phyloP scores from a whole-genome alignment of 495 filamentous ascomycete genomes.

The Hypoxylon cercidicola region DNA sequence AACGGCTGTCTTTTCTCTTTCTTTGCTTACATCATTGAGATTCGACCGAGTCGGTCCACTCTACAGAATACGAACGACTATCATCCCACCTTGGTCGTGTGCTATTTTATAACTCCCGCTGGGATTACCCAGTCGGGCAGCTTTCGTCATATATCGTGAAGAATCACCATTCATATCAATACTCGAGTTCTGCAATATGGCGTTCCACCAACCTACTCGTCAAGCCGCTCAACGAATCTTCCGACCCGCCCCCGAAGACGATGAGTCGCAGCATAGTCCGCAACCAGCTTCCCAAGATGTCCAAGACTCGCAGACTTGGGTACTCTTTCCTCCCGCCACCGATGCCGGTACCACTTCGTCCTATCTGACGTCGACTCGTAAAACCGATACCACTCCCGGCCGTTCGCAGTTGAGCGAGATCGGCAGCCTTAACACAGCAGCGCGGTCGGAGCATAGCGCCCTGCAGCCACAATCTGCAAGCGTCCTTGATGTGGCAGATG shows the following conservation, averaged over 20 bases:
- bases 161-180: conserved; percentile 16
- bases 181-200: conserved; percentile 65
- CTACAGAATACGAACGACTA: conserved; percentile 10
- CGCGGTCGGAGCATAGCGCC: conserved; percentile 58
- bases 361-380: conserved; percentile 76
- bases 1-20: conserved; percentile 6
- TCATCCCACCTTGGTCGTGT: conserved; percentile 26
- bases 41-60: conserved; percentile 10
- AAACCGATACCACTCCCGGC: conserved; percentile 75
- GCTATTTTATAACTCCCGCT: conserved; percentile 41
- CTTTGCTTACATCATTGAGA: conserved; percentile 9
- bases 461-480: conserved; percentile 53
- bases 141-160: conserved; percentile 27
- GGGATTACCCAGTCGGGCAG: conserved; percentile 38
- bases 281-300: conserved; percentile 51
- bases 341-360: conserved; percentile 70
- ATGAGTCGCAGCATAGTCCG: conserved; percentile 55
- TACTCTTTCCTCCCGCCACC: conserved; percentile 86
- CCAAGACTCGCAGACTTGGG: conserved; percentile 90
- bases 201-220: conserved; percentile 81
- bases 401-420: conserved; percentile 84
- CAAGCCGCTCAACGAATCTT: conserved; percentile 67
- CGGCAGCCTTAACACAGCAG: conserved; percentile 78
- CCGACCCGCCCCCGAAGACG: conserved; percentile 62
- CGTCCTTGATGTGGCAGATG: conserved; percentile 56